Evolutionary conservation across 345 rosid species (phyloP).

Genomic region (Atalantia buxifolia): DNA sequence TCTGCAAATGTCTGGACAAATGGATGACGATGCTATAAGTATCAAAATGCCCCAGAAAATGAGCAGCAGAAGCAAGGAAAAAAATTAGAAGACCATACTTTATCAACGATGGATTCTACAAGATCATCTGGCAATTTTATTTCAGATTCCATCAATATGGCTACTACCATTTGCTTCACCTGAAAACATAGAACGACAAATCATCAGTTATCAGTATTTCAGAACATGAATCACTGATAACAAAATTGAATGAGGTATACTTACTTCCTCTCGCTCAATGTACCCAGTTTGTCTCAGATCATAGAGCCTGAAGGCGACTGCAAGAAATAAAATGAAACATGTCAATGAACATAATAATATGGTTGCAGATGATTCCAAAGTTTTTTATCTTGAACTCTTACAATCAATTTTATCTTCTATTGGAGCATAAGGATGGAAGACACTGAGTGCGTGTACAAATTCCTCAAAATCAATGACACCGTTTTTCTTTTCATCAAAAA

Average conservation of each 20-base stretch:
- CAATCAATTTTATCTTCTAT: conserved; percentile 77
- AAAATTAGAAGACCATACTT: conserved; percentile 30
- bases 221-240: not conserved
- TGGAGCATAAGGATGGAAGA: conserved; percentile 79
- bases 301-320: conserved; percentile 86
- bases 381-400: conserved; percentile 31
- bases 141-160: conserved; percentile 66
- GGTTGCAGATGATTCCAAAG: not conserved
- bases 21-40: not conserved
- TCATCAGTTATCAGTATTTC: not conserved
- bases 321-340: conserved; percentile 17
- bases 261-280: conserved; percentile 82
- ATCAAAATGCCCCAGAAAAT: not conserved
- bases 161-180: conserved; percentile 87
- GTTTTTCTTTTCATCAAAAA: conserved; percentile 82
- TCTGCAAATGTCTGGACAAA: conserved; percentile 70
- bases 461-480: conserved; percentile 92
- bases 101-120: conserved; percentile 64
- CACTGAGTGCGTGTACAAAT: conserved; percentile 65
- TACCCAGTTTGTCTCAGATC: conserved; percentile 85
- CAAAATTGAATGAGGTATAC: conserved; percentile 13
- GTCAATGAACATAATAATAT: not conserved
- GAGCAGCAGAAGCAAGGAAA: not conserved
- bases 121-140: conserved; percentile 53
- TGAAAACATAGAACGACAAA: conserved; percentile 21